Evolutionary conservation across 352 stramenopile species (phyloP).

Genomic region (Pythium periplocum): DNA sequence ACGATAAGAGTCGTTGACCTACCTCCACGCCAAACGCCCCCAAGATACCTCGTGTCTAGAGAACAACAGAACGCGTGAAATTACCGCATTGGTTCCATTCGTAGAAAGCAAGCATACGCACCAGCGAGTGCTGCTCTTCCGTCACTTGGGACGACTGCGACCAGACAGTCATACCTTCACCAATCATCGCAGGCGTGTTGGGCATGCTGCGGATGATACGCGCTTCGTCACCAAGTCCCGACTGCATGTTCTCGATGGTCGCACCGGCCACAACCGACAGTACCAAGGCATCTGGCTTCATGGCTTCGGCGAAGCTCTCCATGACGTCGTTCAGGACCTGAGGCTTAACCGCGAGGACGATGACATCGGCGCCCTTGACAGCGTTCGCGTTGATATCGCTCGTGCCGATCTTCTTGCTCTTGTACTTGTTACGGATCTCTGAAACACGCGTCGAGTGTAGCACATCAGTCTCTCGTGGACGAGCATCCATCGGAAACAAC

Average conservation of each 20-base stretch:
- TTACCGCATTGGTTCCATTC: no score
- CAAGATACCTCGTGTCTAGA: conserved; percentile 80
- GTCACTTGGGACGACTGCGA: conserved; percentile 71
- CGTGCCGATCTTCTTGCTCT: conserved; percentile 43
- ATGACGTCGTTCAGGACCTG: conserved; percentile 89
- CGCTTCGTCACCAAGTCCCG: conserved; percentile 47
- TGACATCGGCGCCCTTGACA: conserved; percentile 81
- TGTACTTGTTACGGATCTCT: conserved; percentile 66
- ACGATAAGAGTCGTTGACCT: not conserved
- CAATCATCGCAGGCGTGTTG: conserved; percentile 94
- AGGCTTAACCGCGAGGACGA: conserved; percentile 93
- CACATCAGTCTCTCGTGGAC: conserved; percentile 16
- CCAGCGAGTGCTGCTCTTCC: conserved; percentile 61
- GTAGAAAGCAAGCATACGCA: conserved; percentile 5
- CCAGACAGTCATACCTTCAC: conserved; percentile 95
- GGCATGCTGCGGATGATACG: conserved; percentile 93
- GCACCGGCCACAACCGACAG: conserved; percentile 84
- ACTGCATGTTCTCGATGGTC: conserved; percentile 72
- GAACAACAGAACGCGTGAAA: not conserved
- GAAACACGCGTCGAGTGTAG: conserved; percentile 1
- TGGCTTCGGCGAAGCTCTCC: conserved; percentile 47
- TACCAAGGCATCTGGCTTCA: conserved; percentile 58
- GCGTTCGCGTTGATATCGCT: conserved; percentile 57
- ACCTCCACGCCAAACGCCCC: conserved; percentile 89
- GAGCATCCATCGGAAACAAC: not conserved